phyloP scores from a whole-genome alignment of 1,284 basidiomycete species.

The Rhodotorula sp. region DNA sequence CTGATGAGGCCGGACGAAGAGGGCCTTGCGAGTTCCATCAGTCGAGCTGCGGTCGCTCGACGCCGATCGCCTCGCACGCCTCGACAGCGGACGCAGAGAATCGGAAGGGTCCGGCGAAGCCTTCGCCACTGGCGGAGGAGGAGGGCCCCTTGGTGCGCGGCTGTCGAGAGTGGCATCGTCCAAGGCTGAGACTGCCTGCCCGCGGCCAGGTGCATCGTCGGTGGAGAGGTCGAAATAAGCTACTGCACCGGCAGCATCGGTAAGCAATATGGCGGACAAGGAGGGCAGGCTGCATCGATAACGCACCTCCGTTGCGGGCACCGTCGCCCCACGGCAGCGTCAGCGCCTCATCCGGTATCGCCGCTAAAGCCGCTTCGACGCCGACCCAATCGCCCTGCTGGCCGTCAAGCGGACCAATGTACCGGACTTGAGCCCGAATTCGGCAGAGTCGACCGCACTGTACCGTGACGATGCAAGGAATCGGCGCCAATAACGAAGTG shows the following conservation, averaged over 20 bases:
- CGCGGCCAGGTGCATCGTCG: no score
- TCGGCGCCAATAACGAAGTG: constrained; percentile 76
- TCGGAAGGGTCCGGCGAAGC: not conserved
- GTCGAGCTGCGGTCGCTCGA: constrained; percentile 3
- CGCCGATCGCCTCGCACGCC: constrained; percentile 2
- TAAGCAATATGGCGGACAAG: not conserved
- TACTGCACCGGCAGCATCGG: constrained; percentile 57
- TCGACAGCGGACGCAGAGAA: constrained; percentile 5
- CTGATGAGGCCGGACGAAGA: constrained; percentile 30
- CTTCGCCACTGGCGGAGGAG: not conserved
- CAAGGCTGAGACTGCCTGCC: no score
- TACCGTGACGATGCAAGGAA: constrained; percentile 79
- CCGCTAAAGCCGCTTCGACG: constrained; percentile 74
- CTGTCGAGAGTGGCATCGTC: no score
- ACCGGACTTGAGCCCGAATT: constrained; percentile 81
- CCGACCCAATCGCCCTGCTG: constrained; percentile 85
- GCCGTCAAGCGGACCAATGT: constrained; percentile 78
- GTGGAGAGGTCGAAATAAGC: constrained; percentile 16
- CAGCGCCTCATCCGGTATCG: constrained; percentile 55
- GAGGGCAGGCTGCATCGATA: not conserved
- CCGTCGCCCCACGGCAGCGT: constrained; percentile 79
- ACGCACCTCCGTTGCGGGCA: constrained; percentile 48
- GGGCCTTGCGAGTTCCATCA: constrained; percentile 13
- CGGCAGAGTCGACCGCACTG: constrained; percentile 64
- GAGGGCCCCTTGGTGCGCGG: not conserved